A percentile compares a stretch with the other conserved stretches of the same genome.
Evolutionary conservation across 768 basidiomycete genomes (phyloP).

Genomic region (Thelephora aurantiotincta): DNA sequence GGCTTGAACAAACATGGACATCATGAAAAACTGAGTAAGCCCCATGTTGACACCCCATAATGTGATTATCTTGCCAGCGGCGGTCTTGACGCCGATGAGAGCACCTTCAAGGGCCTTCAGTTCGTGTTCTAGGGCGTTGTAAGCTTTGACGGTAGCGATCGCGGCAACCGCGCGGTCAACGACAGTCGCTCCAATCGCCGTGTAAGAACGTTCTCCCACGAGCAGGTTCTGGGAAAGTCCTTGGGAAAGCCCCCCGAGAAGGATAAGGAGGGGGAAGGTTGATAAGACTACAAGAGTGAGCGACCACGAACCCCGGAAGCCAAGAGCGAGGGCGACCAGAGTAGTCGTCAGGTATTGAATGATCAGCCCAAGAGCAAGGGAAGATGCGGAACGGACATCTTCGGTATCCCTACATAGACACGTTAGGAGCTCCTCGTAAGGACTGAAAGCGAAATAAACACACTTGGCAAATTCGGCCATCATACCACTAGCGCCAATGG

Average conservation of each 20-base stretch:
- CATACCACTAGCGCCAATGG: constrained; percentile 73
- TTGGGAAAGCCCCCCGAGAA: constrained; percentile 70
- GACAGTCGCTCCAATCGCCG: constrained; percentile 61
- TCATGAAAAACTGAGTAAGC: constrained; percentile 65
- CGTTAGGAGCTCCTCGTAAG: not conserved
- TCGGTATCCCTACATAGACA: constrained; percentile 67
- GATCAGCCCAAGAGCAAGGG: constrained; percentile 63
- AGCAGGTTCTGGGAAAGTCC: constrained; percentile 53
- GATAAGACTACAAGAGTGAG: constrained; percentile 89
- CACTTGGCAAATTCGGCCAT: constrained; percentile 90
- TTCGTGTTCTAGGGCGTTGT: constrained; percentile 61
- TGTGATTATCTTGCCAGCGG: constrained; percentile 38
- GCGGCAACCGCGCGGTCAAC: constrained; percentile 64
- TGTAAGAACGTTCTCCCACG: constrained; percentile 46
- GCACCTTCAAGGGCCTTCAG: constrained; percentile 31
- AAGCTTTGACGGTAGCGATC: constrained; percentile 86
- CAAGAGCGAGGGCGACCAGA: constrained; percentile 67
- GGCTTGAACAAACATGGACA: constrained; percentile 90
- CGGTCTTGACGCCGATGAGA: constrained; percentile 27
- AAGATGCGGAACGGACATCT: constrained; percentile 77
- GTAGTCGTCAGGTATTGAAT: constrained; percentile 75
- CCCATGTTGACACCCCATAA: constrained; percentile 69
- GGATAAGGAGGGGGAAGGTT: constrained; percentile 67
- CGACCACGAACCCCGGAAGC: constrained; percentile 64
- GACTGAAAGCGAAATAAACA: constrained; percentile 2